Evolutionary conservation across 164 flowering plant species (phyloP).

Genomic region (Paratinospora sagittata): DNA sequence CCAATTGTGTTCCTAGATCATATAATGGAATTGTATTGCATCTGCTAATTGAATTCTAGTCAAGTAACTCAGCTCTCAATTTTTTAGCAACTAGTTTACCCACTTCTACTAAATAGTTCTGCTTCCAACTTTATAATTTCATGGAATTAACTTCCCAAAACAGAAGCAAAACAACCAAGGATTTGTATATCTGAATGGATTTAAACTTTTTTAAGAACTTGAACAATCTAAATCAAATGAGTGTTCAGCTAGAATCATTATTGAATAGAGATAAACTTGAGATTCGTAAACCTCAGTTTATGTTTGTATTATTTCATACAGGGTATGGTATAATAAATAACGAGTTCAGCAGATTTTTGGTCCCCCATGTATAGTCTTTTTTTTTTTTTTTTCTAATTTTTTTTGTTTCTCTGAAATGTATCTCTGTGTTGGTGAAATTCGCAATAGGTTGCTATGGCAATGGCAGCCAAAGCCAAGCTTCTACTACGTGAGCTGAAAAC

Average conservation of each 20-base stretch:
- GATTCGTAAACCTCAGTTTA: not conserved
- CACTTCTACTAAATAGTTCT: not conserved
- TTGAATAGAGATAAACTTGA: not conserved
- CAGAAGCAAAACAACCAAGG: no score
- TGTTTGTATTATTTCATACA: not conserved
- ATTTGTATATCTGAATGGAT: no score
- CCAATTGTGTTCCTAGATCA: slow-evolving; percentile 48
- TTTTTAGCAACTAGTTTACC: not conserved
- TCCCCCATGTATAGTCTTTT: not conserved
- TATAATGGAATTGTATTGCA: slow-evolving; percentile 10
- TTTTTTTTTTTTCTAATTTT: not conserved
- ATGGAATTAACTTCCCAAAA: no score
- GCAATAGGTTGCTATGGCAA: slow-evolving; percentile 98
- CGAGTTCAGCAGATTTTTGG: not conserved
- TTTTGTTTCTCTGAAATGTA: slow-evolving; percentile 3
- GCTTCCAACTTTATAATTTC: not conserved
- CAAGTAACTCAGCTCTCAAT: not conserved
- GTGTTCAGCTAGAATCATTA: no score
- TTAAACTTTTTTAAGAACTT: no score
- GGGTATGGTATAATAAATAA: not conserved
- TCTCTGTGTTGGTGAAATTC: no score
- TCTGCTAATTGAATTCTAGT: slow-evolving; percentile 2
- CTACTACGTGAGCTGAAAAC: slow-evolving; percentile 90
- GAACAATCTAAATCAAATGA: not conserved
- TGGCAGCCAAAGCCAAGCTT: slow-evolving; percentile 94